Conservation (phyloP, 2,329 filamentous ascomycete species). For the Bipolaris victoriae region DNA sequence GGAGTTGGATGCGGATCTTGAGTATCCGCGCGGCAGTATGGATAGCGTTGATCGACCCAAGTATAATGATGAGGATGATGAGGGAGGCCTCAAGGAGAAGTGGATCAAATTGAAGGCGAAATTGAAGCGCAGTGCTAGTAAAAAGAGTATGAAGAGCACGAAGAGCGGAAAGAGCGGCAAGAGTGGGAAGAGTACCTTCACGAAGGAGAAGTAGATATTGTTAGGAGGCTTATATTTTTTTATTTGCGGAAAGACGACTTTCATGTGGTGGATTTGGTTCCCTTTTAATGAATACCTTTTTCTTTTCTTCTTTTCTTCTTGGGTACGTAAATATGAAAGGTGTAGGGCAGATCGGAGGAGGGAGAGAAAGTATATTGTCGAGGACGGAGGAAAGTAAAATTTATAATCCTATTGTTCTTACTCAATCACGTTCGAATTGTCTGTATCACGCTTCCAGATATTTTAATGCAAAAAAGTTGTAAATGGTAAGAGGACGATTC, state of each 20-base stretch:
- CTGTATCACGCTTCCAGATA: no score
- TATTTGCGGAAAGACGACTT: neutral
- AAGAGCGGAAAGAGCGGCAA: slow-evolving; percentile 39
- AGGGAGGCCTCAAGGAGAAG: slow-evolving; percentile 34
- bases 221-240: neutral
- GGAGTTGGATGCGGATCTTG: slow-evolving; percentile 32
- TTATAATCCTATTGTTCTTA: neutral
- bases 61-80: slow-evolving; percentile 20
- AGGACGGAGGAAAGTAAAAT: neutral
- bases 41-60: slow-evolving; percentile 23
- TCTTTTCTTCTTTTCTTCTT: neutral
- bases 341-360: no score
- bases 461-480: no score
- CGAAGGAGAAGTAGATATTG: slow-evolving; percentile 10
- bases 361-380: neutral
- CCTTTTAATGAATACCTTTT: neutral
- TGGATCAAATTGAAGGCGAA: slow-evolving; percentile 48
- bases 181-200: slow-evolving; percentile 6
- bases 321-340: no score
- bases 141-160: slow-evolving; percentile 43
- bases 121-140: slow-evolving; percentile 42
- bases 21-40: slow-evolving; percentile 28
- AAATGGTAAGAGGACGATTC: no score
- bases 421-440: no score
- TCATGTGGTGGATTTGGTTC: neutral